These are phyloP conservation scores for Suillus lakei DNA, from an alignment of 768 basidiomycete species.

Conservation along the genomic window DNA sequence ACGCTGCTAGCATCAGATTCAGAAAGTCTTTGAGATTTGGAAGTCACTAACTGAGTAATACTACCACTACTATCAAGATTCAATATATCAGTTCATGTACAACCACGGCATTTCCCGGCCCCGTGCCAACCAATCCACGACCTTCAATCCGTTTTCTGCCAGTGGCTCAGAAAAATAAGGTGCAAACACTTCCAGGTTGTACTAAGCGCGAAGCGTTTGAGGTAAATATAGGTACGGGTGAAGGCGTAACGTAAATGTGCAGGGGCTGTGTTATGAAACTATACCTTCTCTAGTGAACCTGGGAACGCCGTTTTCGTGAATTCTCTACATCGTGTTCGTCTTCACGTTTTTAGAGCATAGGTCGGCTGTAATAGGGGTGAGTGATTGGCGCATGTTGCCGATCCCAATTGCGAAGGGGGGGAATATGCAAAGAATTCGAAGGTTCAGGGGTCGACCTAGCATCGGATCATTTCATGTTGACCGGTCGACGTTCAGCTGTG, in stretches of 20 bases:
- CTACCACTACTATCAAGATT: too few relatives aligned
- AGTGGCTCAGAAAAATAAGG: neutral
- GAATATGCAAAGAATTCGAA: too few relatives aligned
- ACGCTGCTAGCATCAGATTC: constrained; percentile 43
- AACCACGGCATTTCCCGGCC: neutral
- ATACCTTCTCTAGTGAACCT: neutral
- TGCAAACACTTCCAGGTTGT: neutral
- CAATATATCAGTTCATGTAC: neutral
- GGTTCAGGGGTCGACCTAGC: neutral
- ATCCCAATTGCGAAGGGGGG: neutral
- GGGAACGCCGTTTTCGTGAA: neutral
- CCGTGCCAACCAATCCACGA: too few relatives aligned
- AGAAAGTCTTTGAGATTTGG: neutral
- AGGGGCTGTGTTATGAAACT: neutral
- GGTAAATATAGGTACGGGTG: neutral
- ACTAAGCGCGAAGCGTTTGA: neutral
- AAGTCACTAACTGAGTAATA: neutral
- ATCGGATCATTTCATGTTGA: too few relatives aligned
- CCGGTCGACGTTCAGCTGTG: neutral
- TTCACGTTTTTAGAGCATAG: neutral
- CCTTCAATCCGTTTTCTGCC: neutral
- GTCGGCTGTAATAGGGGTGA: neutral
- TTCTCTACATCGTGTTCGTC: neutral
- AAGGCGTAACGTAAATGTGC: neutral
- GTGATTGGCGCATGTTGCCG: neutral